A percentile compares a stretch with the other conserved stretches of the same genome.
phyloP scores from a whole-genome alignment of 208 protist genomes.

The Leptomonas pyrrhocoris region DNA sequence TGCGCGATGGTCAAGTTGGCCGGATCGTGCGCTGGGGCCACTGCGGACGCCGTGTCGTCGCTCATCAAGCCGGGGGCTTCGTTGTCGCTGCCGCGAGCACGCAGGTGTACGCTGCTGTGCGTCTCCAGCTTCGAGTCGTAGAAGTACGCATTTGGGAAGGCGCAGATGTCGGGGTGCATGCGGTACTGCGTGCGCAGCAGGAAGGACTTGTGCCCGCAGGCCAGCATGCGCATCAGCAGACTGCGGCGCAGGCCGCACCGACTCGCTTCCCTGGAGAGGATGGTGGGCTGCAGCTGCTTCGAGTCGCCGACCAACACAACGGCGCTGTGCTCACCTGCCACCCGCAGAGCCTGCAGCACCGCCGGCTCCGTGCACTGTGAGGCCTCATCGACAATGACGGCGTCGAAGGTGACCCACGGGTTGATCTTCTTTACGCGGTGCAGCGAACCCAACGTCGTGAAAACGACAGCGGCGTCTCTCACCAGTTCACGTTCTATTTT shows the following conservation, averaged over 20 bases:
- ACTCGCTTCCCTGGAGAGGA: constrained; percentile 65
- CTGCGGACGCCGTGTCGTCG: background rate
- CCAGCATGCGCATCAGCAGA: constrained; percentile 79
- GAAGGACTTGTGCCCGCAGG: constrained; percentile 54
- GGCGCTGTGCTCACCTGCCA: constrained; percentile 34
- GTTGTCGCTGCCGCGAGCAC: background rate
- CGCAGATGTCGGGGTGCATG: constrained; percentile 89
- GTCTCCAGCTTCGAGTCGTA: constrained; percentile 72
- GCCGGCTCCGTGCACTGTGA: constrained; percentile 91
- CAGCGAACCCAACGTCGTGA: constrained; percentile 85
- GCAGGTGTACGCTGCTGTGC: constrained; percentile 40
- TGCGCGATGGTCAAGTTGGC: constrained; percentile 17
- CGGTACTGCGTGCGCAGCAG: constrained; percentile 89
- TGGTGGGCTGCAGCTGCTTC: constrained; percentile 90
- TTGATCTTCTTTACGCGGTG: constrained; percentile 42
- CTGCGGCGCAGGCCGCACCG: constrained; percentile 62
- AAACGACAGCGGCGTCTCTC: constrained; percentile 42
- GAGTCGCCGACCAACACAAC: constrained; percentile 88
- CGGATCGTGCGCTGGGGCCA: background rate
- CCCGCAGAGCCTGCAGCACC: constrained; percentile 73
- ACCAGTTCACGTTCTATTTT: background rate
- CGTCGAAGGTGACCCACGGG: constrained; percentile 66
- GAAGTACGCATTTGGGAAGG: constrained; percentile 85
- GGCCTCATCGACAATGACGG: constrained; percentile 92
- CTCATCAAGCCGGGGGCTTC: constrained; percentile 6